Base-by-base conservation (phyloP, 441 rosid genomes). In the Iberis amara region DNA sequence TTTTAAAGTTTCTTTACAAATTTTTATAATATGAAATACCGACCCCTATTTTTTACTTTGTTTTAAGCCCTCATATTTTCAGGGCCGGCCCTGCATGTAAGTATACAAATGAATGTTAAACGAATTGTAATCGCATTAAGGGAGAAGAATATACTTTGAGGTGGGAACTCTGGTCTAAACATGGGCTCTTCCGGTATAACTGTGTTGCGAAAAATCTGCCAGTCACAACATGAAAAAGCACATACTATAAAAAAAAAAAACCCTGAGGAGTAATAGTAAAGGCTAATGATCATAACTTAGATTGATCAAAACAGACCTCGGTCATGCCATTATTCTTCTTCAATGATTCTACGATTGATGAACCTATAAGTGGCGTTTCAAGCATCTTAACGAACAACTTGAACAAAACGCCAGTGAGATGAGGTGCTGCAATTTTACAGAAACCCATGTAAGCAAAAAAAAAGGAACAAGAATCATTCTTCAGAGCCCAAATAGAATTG, bases 151-250 rank as follows among this genome's bases (percentile, higher is more conserved):
- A 49, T 71, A 89, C 96, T 86, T 77, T 83, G 95, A 39, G 80
- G 70, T 65, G 92, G 92, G 68, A 61, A 85, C 75, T 83, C 89
- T 11, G 96, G 96, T 61, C 68, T 81, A 63, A 78, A 83, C 96
- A 89, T 85, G 32, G 96, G 96, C 37, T 73, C 63, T 70, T 89
- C 96, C 7, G 92, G 95, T 60, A 89, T 78, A 44, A 44, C 73
- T 8, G 86, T 78, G 61, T 76, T 59, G 57, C 70, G 74, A 73
- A 89, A 68, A 57, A 83, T 48, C 95, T 89, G 72, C 46, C 41
- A 65, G 47, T 11, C 35, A 55, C 40, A 49, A 70, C 48, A 12
- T 3, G 5, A 24, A 41, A 18, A 45, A 13, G 44, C 3, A 32
- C 35, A 55, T 41, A 48, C 14, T 8, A 8, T 18, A 38, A 26